Evolutionary conservation across 768 basidiomycete genomes (phyloP).

Genomic region (Porpolomopsis calyptriformis): DNA sequence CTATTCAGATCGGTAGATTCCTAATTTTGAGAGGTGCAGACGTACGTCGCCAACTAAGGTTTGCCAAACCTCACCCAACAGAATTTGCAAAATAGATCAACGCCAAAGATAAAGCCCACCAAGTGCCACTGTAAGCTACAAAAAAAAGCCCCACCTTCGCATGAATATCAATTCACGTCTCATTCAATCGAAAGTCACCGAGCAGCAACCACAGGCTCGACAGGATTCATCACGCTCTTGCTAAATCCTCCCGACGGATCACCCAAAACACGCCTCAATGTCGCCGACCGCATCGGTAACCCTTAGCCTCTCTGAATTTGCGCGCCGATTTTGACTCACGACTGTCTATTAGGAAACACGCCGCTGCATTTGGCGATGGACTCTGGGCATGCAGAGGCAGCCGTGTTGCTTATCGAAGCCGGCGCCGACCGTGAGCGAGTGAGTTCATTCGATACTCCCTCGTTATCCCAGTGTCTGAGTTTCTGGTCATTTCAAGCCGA

Average conservation of each 20-base stretch:
- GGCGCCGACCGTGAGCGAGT: conserved; percentile 89
- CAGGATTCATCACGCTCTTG: conserved; percentile 80
- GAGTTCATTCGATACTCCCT: conserved; percentile 22
- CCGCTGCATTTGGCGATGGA: conserved; percentile 97
- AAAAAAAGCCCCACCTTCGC: conserved; percentile 13
- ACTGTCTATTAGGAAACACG: conserved; percentile 65
- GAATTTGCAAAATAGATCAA: conserved; percentile 58
- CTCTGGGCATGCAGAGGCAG: conserved; percentile 85
- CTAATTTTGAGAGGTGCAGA: conserved; percentile 85
- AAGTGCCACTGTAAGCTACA: conserved; percentile 67
- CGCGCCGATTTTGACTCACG: conserved; percentile 11
- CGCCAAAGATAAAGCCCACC: conserved; percentile 86
- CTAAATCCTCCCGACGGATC: conserved; percentile 69
- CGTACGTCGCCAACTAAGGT: conserved; percentile 43
- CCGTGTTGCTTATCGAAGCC: conserved; percentile 85
- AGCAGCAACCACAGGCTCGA: conserved; percentile 90
- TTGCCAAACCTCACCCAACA: conserved; percentile 18
- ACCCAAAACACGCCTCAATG: conserved; percentile 76
- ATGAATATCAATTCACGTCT: conserved; percentile 15
- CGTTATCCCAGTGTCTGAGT: conserved; percentile 8
- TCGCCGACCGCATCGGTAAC: conserved; percentile 67
- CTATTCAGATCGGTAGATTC: conserved; percentile 69
- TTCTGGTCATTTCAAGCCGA: conserved; percentile 40
- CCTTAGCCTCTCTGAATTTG: conserved; percentile 13
- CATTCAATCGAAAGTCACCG: conserved; percentile 54